Conservation (phyloP, 257 asterid genomes). For the Gentiana straminea region DNA sequence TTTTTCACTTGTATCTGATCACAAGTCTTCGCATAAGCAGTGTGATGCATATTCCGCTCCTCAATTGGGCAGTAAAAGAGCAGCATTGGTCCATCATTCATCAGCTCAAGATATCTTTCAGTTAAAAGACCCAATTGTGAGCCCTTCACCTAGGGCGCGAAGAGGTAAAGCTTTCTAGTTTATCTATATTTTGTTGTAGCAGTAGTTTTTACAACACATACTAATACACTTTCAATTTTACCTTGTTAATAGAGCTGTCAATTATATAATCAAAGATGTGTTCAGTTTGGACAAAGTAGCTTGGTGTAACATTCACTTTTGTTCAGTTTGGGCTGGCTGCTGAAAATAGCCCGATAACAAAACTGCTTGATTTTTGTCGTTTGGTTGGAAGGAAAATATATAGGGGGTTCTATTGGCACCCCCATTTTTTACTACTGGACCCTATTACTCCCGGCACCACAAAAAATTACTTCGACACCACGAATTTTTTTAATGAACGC, state of each 20-base stretch:
- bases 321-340: background rate
- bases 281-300: background rate
- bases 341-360: background rate
- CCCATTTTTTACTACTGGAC: no score
- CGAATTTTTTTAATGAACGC: no score
- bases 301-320: background rate
- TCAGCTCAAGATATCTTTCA: conserved; percentile 30
- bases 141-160: conserved; percentile 29
- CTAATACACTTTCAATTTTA: background rate
- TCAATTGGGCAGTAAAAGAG: conserved; percentile 14
- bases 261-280: background rate
- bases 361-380: background rate
- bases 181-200: background rate
- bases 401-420: no score
- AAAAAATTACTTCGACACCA: no score
- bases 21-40: conserved; percentile 24
- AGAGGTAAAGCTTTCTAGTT: conserved; percentile 32
- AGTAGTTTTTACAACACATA: no score
- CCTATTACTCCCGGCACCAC: no score
- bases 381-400: background rate
- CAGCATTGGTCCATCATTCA: conserved; percentile 23
- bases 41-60: conserved; percentile 43
- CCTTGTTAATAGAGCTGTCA: background rate
- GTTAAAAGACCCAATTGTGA: conserved; percentile 20
- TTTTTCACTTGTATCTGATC: conserved; percentile 14